Evolutionary conservation across 2,329 filamentous ascomycete species (phyloP).

Genomic region (Neurospora sp.): DNA sequence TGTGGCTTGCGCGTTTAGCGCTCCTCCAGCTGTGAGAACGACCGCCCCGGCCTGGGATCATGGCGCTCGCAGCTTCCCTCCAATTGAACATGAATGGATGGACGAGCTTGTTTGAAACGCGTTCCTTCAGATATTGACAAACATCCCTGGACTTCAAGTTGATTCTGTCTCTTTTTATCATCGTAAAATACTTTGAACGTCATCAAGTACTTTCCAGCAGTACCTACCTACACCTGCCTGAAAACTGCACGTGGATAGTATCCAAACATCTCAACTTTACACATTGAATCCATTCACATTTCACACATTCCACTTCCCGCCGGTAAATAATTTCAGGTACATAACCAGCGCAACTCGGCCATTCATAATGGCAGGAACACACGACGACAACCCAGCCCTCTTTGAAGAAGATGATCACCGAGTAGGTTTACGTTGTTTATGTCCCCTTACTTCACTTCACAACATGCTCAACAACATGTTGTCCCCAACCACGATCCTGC

Average conservation of each 20-base stretch:
- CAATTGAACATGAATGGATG: neutral
- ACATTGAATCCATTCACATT: neutral
- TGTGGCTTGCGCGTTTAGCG: neutral
- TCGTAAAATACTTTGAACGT: neutral
- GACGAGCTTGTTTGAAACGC: neutral
- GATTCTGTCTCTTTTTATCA: neutral
- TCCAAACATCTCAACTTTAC: neutral
- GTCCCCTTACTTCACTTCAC: neutral
- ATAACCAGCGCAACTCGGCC: neutral
- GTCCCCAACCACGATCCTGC: neutral
- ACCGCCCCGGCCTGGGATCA: neutral
- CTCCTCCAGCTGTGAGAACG: neutral
- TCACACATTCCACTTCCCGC: neutral
- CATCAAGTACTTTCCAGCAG: neutral
- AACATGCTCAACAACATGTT: neutral
- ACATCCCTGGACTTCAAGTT: neutral
- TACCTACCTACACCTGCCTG: neutral
- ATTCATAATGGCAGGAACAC: neutral
- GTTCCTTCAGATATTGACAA: neutral
- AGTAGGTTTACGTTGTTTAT: constrained; percentile 20
- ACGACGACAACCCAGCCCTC: constrained; percentile 8
- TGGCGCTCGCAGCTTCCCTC: neutral
- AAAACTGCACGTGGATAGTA: neutral
- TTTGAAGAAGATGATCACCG: constrained; percentile 36
- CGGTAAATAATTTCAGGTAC: neutral